A percentile compares a stretch with the other conserved stretches of the same genome.
These are phyloP conservation scores for Dictyostelium intermedium DNA, from an alignment of 78 protist species.

Conservation along the genomic window DNA sequence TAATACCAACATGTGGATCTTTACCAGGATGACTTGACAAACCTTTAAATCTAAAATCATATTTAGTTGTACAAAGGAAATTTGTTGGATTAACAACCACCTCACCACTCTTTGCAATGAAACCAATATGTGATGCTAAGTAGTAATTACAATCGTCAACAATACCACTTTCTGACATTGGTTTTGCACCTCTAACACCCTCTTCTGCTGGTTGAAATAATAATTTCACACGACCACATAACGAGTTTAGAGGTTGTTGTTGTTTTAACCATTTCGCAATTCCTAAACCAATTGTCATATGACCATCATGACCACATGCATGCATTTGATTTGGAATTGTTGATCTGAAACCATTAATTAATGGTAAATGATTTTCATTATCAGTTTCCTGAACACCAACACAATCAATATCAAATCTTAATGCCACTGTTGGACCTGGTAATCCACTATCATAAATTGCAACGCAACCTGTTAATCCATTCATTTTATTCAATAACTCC, in stretches of 20 bases:
- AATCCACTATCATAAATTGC: slow-evolving; percentile 1
- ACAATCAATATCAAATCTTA: slow-evolving; percentile 48
- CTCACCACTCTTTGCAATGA: slow-evolving; percentile 22
- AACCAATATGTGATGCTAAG: slow-evolving; percentile 25
- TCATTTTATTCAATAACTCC: not conserved
- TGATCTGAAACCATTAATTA: slow-evolving; percentile 8
- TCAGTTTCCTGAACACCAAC: slow-evolving; percentile 10
- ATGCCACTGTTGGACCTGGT: not conserved
- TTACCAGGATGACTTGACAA: slow-evolving; percentile 11
- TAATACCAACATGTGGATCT: slow-evolving; percentile 22
- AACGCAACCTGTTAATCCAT: slow-evolving; percentile 6
- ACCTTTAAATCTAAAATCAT: slow-evolving; percentile 31
- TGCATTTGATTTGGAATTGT: not conserved
- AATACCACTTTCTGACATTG: slow-evolving; percentile 14
- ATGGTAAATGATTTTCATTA: not conserved
- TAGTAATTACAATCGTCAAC: slow-evolving; percentile 19
- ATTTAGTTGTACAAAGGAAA: slow-evolving; percentile 34
- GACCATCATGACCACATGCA: slow-evolving; percentile 73
- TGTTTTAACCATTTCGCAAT: slow-evolving; percentile 13
- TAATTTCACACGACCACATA: slow-evolving; percentile 12
- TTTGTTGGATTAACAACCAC: slow-evolving; percentile 7
- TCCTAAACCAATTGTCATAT: slow-evolving; percentile 35
- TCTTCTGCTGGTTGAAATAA: slow-evolving; percentile 53
- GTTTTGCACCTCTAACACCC: slow-evolving; percentile 22
- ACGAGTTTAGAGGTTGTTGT: not conserved